Conservation (phyloP, 2,329 filamentous ascomycete species). For the Coleophoma eucalyptorum region DNA sequence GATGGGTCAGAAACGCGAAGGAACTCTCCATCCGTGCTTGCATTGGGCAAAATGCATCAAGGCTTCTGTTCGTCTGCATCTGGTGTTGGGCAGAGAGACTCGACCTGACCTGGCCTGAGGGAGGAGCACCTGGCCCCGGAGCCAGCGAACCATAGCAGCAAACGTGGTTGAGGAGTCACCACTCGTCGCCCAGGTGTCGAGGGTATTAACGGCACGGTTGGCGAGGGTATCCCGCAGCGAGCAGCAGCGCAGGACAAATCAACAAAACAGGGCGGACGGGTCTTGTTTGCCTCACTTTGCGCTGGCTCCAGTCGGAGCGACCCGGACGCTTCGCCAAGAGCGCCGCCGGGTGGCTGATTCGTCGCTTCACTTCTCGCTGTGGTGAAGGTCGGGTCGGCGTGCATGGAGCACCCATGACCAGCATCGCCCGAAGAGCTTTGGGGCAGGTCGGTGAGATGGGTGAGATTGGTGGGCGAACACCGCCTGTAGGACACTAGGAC, state of each 20-base stretch:
- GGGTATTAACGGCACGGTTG: no score
- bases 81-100: no score
- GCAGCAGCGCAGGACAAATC: not conserved
- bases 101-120: no score
- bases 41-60: no score
- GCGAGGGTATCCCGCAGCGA: no score
- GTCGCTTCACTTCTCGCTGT: conserved; percentile 18
- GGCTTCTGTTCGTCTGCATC: no score
- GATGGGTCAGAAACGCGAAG: no score
- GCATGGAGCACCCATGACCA: conserved; percentile 5
- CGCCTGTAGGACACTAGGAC: not conserved
- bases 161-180: no score
- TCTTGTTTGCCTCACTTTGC: conserved; percentile 19
- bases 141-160: no score
- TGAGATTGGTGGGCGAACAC: not conserved
- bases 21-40: no score
- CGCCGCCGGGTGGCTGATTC: conserved; percentile 10
- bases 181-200: no score
- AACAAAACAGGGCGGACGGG: conserved; percentile 10
- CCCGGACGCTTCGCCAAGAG: conserved; percentile 3
- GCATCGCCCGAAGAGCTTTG: not conserved
- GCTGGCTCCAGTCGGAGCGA: conserved; percentile 13
- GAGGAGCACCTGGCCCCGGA: no score
- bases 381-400: conserved; percentile 3
- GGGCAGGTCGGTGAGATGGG: not conserved